Evolutionary conservation across 352 stramenopile species (phyloP), one percentile per base, ranked within the genome.

Genomic region (Aphanomyces invadans): DNA sequence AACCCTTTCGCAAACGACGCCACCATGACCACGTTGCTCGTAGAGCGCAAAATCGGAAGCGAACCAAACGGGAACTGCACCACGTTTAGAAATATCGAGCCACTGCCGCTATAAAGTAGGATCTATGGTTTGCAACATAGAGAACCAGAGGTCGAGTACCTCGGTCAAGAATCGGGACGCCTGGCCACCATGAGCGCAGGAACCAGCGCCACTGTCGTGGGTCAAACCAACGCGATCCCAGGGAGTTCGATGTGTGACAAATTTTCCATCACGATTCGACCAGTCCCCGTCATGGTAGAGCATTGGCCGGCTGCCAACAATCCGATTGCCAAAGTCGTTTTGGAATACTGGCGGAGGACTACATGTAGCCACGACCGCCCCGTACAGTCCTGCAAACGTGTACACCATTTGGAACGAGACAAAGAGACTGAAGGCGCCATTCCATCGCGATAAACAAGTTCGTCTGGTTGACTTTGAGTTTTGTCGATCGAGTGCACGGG

Each of bases 191-290:
- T 71, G 42, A 97, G 70, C 5, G 89, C 89, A 11, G 90, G 91
- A 7, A 92, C 74, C 5, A 98, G 89, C 2, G 95, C 95, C 4
- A 98, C 86, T 45, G 92, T n/a, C 85, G 19, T 95, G 87, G 3
- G 95, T 98, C 51, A 87, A 70, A 26, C 86, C 74, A 4, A 86
- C 80, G 62, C 87, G 70, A 17, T 79, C 68, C 69, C 74, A 88
- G 92, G 80, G 10, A 98, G 64, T 33, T 86, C 80, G 28, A 98
- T 74, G 52, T 97, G 80, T n/a, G 98, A 73, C 62, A 98, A 98
- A 0, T 95, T 95, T 76, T 98, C 90, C 94, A 98, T 98, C 29
- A 98, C 92, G 61, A 97, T 98, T 74, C 98, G 95, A 11, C 95
- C 95, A 0, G 95, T 98, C 29, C 94, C 95, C 2, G 95, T 98